Evolutionary conservation across 2,329 filamentous ascomycete species (phyloP).

Genomic region (Penicillium italicum): DNA sequence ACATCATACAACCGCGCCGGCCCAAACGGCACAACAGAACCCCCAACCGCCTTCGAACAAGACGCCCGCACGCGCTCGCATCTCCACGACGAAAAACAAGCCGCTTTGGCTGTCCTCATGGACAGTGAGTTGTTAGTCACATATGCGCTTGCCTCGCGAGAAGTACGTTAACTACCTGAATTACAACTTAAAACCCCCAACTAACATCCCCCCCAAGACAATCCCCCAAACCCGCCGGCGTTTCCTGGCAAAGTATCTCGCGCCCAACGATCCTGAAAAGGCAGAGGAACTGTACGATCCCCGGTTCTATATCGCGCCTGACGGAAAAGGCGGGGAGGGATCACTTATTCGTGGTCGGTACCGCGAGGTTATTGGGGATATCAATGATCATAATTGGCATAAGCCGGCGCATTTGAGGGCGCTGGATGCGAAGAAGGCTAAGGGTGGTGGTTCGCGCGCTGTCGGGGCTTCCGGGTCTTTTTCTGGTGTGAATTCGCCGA

Average conservation of each 20-base stretch:
- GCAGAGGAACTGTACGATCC: conserved; percentile 30
- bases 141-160: conserved; percentile 38
- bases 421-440: conserved; percentile 2
- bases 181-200: neutral
- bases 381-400: conserved; percentile 15
- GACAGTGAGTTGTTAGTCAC: conserved; percentile 41
- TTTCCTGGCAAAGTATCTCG: conserved; percentile 36
- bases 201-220: conserved; percentile 26
- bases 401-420: conserved; percentile 12
- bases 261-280: conserved; percentile 25
- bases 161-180: conserved; percentile 26
- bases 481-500: neutral
- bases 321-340: conserved; percentile 13
- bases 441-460: neutral
- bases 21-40: neutral
- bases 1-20: neutral
- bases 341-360: conserved; percentile 15
- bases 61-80: conserved; percentile 15
- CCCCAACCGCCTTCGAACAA: neutral
- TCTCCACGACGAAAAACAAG: conserved; percentile 36
- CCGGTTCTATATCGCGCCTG: conserved; percentile 24
- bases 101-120: conserved; percentile 37
- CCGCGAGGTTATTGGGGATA: conserved; percentile 14
- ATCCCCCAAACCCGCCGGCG: conserved; percentile 39
- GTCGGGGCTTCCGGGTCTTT: neutral